These are phyloP conservation scores for Globisporangium nunn DNA, from an alignment of 352 stramenopile genomes.

Conservation along the genomic window DNA sequence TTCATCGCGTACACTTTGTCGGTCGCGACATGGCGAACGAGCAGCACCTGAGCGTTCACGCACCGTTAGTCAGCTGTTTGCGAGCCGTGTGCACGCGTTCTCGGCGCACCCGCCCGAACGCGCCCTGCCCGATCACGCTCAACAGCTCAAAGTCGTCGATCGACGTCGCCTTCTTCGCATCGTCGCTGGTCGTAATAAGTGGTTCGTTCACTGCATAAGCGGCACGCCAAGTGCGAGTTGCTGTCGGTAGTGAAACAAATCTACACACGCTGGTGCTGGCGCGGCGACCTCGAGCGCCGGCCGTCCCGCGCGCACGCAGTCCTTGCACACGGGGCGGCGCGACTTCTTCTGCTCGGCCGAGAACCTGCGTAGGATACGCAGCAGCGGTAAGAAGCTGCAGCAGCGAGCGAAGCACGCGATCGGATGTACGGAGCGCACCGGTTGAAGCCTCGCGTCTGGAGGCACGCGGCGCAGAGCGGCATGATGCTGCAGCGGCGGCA, in stretches of 20 bases:
- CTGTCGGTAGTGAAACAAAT: too few relatives aligned
- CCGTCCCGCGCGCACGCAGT: slow-evolving; percentile 51
- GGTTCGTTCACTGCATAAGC: too few relatives aligned
- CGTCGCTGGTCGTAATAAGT: background rate
- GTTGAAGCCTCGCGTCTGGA: slow-evolving; percentile 71
- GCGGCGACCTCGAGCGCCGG: slow-evolving; percentile 4
- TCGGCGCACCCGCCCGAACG: slow-evolving; percentile 52
- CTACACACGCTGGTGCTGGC: slow-evolving; percentile 1
- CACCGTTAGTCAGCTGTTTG: background rate
- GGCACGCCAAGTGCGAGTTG: too few relatives aligned
- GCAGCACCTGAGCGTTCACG: slow-evolving; percentile 39
- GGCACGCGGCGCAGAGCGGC: slow-evolving; percentile 68
- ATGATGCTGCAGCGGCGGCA: slow-evolving; percentile 17
- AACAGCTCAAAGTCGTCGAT: slow-evolving; percentile 96
- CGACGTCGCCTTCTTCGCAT: slow-evolving; percentile 36
- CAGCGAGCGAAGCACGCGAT: background rate
- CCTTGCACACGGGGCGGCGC: slow-evolving; percentile 58
- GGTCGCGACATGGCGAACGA: slow-evolving; percentile 56
- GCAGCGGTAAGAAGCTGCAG: background rate
- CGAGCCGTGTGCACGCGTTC: background rate
- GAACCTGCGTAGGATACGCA: slow-evolving; percentile 32
- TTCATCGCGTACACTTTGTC: slow-evolving; percentile 78
- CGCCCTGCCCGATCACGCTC: slow-evolving; percentile 91
- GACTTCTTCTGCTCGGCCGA: slow-evolving; percentile 43
- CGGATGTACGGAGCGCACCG: background rate